Evolutionary conservation across 352 stramenopile genomes (phyloP), one percentile per base, ranked within the genome.

Genomic region (Peronospora farinosa): DNA sequence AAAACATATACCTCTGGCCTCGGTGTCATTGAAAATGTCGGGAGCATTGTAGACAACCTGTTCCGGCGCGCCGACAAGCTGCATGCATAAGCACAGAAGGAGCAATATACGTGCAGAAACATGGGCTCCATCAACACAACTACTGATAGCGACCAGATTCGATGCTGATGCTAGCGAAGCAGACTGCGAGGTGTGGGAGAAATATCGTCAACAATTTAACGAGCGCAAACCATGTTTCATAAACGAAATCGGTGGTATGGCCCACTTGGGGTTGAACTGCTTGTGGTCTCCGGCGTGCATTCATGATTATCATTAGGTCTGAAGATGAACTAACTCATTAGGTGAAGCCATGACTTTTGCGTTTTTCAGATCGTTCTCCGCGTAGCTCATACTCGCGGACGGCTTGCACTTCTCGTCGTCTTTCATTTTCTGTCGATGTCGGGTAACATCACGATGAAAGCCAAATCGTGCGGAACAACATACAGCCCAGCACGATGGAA

Each of bases 1-100:
- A 87, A 91, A 87, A 93, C 83, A 50, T 93, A 92, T 68, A 93
- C 95, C 38, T 86, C 92, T 51, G 92, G 95, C 30, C 70, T 98
- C 13, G 86, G 96, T 54, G 92, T 99, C 30, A 96, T 99, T 60
- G 80, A 95, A 45, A 98, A 99, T 59, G 95, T 98, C 55, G 95
- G 96, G 49, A 77, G 90, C 57, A 96, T 99, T 23, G 95, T 99
- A 43, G 92, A 97, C 65, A 97, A 86, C 45, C 71, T 99, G 16
- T 98, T 98, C 72, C 70, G 74, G 51, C 80, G 75, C 33, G 77
- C 76, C 19, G 83, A 93, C 15, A 91, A 93, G 67, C 74, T 93
- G 45, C 81, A 90, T 16, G 75, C 67, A 56, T 93, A 80, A 57
- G 23, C 16, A 47, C 39, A 23, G 21, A 51, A 15, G 11, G 33